Conservation (phyloP, 306 rosid genomes). For the Cucumis hystrix region DNA sequence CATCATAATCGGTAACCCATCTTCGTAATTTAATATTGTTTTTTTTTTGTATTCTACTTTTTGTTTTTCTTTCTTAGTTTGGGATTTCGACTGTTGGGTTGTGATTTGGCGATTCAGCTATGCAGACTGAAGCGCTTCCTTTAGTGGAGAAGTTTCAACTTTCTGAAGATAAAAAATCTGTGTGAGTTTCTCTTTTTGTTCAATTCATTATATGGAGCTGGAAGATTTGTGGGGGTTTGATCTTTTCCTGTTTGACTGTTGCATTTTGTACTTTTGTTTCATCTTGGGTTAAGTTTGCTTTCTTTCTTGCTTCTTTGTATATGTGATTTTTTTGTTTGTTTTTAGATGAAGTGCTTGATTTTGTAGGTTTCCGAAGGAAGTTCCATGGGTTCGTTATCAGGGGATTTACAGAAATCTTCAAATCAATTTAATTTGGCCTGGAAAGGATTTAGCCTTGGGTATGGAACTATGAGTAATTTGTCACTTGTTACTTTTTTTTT, state of each 20-base stretch:
- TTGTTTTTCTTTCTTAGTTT: not conserved
- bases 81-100: not conserved
- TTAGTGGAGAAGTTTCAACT: slow-evolving; percentile 61
- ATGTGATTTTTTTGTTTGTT: not conserved
- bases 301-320: not conserved
- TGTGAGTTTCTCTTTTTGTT: slow-evolving; percentile 27
- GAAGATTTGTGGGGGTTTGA: not conserved
- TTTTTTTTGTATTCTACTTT: not conserved
- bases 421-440: slow-evolving; percentile 71
- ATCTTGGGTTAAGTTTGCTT: not conserved
- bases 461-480: slow-evolving; percentile 2
- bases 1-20: slow-evolving; percentile 46
- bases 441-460: slow-evolving; percentile 69
- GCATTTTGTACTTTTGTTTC: not conserved
- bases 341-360: slow-evolving; percentile 2
- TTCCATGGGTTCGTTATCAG: slow-evolving; percentile 69
- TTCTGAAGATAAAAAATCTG: slow-evolving; percentile 37
- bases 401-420: slow-evolving; percentile 57
- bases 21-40: not conserved
- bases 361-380: slow-evolving; percentile 63
- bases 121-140: slow-evolving; percentile 95
- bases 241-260: not conserved
- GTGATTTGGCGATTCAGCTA: slow-evolving; percentile 37
- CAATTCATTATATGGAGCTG: not conserved
- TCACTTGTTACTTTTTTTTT: not conserved